Evolutionary conservation across 208 protist genomes (phyloP).

Genomic region (Leishmania turanica): DNA sequence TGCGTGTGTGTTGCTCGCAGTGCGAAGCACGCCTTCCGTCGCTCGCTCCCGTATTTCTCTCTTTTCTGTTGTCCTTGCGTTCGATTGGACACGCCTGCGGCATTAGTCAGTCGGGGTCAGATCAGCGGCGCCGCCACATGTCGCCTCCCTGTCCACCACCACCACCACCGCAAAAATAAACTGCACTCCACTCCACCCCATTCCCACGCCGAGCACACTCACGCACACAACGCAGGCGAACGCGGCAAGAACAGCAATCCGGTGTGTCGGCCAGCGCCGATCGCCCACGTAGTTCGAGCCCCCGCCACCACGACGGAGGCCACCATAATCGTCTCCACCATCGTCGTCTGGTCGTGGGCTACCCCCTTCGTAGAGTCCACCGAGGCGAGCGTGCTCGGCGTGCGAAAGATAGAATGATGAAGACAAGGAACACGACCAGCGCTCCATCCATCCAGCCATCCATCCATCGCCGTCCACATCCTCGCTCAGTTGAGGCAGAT

Average conservation of each 20-base stretch:
- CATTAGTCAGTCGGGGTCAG: background rate
- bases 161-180: no score
- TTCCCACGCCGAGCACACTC: background rate
- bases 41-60: background rate
- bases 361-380: background rate
- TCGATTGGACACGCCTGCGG: background rate
- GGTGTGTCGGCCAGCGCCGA: background rate
- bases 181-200: background rate
- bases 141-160: background rate
- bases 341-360: background rate
- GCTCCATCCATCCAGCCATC: background rate
- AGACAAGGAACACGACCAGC: background rate
- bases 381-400: background rate
- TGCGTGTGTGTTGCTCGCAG: background rate
- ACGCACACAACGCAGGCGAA: conserved; percentile 1
- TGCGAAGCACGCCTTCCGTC: background rate
- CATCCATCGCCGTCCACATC: background rate
- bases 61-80: background rate
- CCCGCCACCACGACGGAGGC: background rate
- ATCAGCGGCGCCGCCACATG: background rate
- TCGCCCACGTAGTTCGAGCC: background rate
- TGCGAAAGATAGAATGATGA: background rate
- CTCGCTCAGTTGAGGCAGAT: background rate
- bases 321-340: background rate
- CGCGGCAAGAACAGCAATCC: background rate